Evolutionary conservation across 2,329 filamentous ascomycete genomes (phyloP).

Genomic region (Ceratocystis huliohia): DNA sequence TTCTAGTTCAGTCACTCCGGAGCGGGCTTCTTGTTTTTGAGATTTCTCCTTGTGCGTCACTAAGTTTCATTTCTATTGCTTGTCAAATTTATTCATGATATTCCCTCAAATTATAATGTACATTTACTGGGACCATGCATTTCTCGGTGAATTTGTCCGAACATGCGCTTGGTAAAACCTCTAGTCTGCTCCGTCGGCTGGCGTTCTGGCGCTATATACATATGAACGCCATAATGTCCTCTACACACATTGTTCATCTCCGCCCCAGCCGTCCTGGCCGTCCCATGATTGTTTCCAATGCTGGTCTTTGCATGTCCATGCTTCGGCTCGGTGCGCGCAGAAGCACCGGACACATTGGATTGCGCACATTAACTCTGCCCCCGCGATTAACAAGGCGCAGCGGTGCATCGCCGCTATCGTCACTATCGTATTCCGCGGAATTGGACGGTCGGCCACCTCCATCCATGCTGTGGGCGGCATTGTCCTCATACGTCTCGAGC

Average conservation of each 20-base stretch:
- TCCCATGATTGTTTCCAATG: conserved; percentile 28
- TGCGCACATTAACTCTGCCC: conserved; percentile 45
- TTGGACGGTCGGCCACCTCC: conserved; percentile 25
- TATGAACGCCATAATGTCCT: background rate
- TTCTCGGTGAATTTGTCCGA: background rate
- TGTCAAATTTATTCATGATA: background rate
- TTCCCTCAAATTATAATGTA: background rate
- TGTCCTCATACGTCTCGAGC: conserved; percentile 54
- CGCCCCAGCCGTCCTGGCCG: conserved; percentile 22
- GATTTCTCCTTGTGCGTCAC: background rate
- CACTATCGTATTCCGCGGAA: conserved; percentile 28
- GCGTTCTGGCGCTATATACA: background rate
- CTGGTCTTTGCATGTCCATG: conserved; percentile 40
- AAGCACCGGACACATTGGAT: conserved; percentile 43
- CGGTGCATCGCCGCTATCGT: conserved; percentile 26
- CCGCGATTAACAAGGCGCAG: conserved; percentile 38
- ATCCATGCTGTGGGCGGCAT: conserved; percentile 19
- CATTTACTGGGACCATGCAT: background rate
- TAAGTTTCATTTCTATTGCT: background rate
- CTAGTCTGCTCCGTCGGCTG: background rate
- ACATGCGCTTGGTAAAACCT: background rate
- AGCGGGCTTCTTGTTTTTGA: background rate
- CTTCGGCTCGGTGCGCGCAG: conserved; percentile 43
- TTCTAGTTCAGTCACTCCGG: background rate
- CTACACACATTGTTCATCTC: conserved; percentile 7